Percentiles rank a stretch among this genome's conserved stretches.
These are phyloP conservation scores for Pyrenochaeta sp. DNA, from an alignment of 2,329 filamentous ascomycete genomes.

Conservation along the genomic window DNA sequence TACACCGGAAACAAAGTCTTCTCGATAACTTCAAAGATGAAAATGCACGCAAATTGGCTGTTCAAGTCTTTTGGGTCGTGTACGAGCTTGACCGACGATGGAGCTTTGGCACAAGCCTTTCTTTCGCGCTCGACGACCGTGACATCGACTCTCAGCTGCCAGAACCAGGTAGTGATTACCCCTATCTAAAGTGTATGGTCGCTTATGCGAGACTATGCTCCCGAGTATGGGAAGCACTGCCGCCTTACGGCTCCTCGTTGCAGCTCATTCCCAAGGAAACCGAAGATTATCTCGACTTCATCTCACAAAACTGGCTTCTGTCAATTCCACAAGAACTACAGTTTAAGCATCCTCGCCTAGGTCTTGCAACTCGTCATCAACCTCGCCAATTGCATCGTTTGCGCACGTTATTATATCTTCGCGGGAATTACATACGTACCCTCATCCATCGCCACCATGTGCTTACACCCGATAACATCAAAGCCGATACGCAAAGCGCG, in stretches of 20 bases:
- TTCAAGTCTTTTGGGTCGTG: slow-evolving; percentile 30
- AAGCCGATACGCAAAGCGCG: slow-evolving; percentile 16
- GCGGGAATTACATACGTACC: slow-evolving; percentile 27
- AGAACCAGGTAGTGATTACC: slow-evolving; percentile 23
- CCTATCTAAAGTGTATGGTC: slow-evolving; percentile 29
- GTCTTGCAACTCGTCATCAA: slow-evolving; percentile 16
- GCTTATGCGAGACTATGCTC: slow-evolving; percentile 29
- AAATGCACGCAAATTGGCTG: slow-evolving; percentile 18
- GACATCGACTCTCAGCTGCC: slow-evolving; percentile 31
- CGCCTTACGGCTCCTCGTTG: slow-evolving; percentile 25
- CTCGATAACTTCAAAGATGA: slow-evolving; percentile 25
- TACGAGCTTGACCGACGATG: slow-evolving; percentile 32
- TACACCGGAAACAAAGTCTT: slow-evolving; percentile 29
- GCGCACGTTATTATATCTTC: slow-evolving; percentile 24
- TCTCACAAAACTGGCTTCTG: slow-evolving; percentile 26
- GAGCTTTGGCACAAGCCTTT: slow-evolving; percentile 32
- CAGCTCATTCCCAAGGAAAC: slow-evolving; percentile 31
- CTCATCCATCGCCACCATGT: slow-evolving; percentile 32
- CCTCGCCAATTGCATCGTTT: slow-evolving; percentile 24
- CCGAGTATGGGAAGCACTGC: slow-evolving; percentile 30
- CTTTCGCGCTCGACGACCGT: slow-evolving; percentile 27
- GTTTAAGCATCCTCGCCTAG: slow-evolving; percentile 22
- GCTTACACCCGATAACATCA: slow-evolving; percentile 25
- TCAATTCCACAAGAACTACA: slow-evolving; percentile 28
- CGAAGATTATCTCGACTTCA: slow-evolving; percentile 31